A percentile compares a stretch with the other conserved stretches of the same genome.
phyloP scores from a whole-genome alignment of 108 stramenopile species.

The Nannochloropsis granulata region DNA sequence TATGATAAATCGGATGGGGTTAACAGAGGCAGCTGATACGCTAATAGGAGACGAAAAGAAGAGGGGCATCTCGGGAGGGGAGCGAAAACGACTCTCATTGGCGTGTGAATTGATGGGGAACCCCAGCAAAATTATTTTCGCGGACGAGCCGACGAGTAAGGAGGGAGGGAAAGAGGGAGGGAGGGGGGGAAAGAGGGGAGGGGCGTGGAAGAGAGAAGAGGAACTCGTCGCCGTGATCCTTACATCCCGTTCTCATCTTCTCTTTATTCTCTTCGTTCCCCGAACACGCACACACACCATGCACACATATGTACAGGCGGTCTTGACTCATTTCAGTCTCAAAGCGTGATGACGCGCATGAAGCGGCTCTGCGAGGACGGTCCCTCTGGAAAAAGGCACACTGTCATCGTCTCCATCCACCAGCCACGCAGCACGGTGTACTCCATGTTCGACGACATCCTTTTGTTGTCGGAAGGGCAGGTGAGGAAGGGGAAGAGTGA shows the following conservation, averaged over 20 bases:
- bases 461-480: constrained; percentile 40
- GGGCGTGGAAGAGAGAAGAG: too few relatives aligned
- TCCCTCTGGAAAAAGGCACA: constrained; percentile 3
- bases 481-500: not conserved
- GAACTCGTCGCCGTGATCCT: too few relatives aligned
- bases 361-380: not conserved
- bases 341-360: constrained; percentile 29
- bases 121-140: constrained; percentile 30
- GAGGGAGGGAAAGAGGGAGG: too few relatives aligned
- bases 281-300: too few relatives aligned
- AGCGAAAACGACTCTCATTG: constrained; percentile 38
- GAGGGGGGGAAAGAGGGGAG: too few relatives aligned
- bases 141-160: constrained; percentile 52
- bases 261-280: too few relatives aligned
- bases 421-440: constrained; percentile 58
- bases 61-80: constrained; percentile 39
- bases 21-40: constrained; percentile 17
- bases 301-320: constrained; percentile 10
- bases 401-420: constrained; percentile 48
- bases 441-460: constrained; percentile 51
- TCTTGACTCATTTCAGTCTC: constrained; percentile 45
- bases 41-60: constrained; percentile 24
- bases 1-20: constrained; percentile 9
- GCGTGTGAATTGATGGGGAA: constrained; percentile 47
- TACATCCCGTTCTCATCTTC: too few relatives aligned